Evolutionary conservation across 1,284 basidiomycete species (phyloP), one percentile per base, ranked within the genome.

Genomic region (Puccinia polysora): DNA sequence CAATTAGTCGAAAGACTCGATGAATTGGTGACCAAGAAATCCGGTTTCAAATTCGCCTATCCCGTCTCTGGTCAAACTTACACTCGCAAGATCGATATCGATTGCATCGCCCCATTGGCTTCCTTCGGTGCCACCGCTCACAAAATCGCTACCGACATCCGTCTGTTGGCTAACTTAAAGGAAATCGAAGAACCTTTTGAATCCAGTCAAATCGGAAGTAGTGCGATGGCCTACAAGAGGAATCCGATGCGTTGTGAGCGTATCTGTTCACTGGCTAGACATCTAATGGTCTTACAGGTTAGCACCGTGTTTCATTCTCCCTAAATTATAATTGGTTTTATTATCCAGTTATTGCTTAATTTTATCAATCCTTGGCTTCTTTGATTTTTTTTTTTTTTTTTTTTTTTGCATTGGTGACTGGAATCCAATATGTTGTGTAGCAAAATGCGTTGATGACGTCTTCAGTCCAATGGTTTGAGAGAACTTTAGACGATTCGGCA

Each of bases 151-250:
- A 98, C 95, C 1, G 96, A 98, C 80, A 88, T 53, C 45, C 86
- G 93, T 40, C 82, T 97, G 43, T 83, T 97, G 60, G 93, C 93
- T 12, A 93, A 92, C 81, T 82, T 98, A 74, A 97, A 99, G 84
- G 96, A 98, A 86, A 84, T 99, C 58, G 96, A 99, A 82, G 96
- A 99, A 80, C 96, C 96, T 0, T 98, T 98, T 80, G 96, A 99
- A 81, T 91, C 92, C 75, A 95, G 95, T 65, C 96, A 99, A 83
- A 98, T 98, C 76, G 96, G 96, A n/a, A 67, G 63, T 30, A 72
- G 69, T 36, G 94, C 94, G 18, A 99, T 99, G 95, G 95, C 96
- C 1, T 99, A 99, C 86, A 98, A 99, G 83, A 86, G 96, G 74
- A 98, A 99, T 82, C 96, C 96, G 0, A 99, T 99, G 96, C 90